Evolutionary conservation across 73 alveolate genomes (phyloP).

Genomic region (Paramecium sexaurelia): DNA sequence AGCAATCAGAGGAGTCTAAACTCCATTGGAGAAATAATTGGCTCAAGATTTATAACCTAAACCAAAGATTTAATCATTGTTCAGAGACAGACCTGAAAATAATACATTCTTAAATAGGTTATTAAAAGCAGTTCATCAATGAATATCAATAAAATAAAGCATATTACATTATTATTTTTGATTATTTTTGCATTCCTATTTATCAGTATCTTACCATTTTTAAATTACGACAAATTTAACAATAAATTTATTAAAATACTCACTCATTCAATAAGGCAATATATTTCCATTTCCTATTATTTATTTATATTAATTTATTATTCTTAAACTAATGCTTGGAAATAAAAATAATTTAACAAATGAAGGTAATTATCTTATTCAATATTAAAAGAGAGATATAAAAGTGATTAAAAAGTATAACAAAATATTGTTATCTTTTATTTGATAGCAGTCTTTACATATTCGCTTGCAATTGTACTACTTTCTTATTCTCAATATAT

Average conservation of each 20-base stretch:
- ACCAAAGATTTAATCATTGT: constrained; percentile 26
- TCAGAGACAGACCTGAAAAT: constrained; percentile 54
- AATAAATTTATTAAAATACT: neutral
- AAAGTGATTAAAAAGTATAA: neutral
- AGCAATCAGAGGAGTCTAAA: neutral
- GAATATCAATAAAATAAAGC: neutral
- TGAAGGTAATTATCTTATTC: neutral
- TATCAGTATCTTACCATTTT: neutral
- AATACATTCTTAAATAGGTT: neutral
- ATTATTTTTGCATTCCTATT: neutral
- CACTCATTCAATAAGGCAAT: neutral
- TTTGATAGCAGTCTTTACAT: neutral
- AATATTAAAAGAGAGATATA: neutral
- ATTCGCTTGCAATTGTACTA: constrained; percentile 29
- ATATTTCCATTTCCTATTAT: neutral
- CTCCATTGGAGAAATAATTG: constrained; percentile 20
- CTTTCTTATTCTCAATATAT: constrained; percentile 4
- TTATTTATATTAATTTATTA: neutral
- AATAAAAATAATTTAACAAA: constrained; percentile 30
- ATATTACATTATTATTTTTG: neutral
- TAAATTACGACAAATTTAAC: neutral
- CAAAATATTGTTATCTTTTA: neutral
- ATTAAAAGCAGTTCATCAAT: constrained; percentile 41
- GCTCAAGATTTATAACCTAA: neutral
- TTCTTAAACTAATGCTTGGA: neutral